These are phyloP conservation scores for Lipomyces yarrowii DNA, from an alignment of 1,139 yeast genomes.

Conservation along the genomic window DNA sequence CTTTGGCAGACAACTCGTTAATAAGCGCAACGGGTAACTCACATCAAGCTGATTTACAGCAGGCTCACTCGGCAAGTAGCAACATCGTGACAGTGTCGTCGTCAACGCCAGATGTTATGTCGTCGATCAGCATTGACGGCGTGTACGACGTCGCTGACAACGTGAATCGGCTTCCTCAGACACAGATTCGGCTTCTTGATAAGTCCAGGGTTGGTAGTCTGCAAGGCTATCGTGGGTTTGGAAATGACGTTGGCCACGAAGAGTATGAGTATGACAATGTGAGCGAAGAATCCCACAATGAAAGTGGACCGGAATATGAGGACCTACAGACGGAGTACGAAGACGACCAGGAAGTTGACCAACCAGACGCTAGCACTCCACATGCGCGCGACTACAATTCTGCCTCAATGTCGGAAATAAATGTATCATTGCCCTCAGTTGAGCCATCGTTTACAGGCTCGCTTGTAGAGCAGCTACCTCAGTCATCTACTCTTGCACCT, in stretches of 20 bases:
- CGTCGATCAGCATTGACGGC: constrained; percentile 14
- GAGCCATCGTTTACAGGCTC: constrained; percentile 26
- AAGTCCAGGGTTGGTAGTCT: neutral
- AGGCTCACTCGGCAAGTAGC: neutral
- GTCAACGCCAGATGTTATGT: neutral
- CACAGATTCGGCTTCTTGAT: neutral
- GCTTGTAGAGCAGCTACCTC: constrained; percentile 6
- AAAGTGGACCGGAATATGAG: constrained; percentile 4
- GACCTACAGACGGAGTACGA: neutral
- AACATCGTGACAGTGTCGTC: neutral
- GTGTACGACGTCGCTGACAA: constrained; percentile 13
- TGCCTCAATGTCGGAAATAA: constrained; percentile 1
- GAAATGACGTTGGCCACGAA: neutral
- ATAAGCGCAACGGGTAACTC: neutral
- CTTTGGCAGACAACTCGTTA: neutral
- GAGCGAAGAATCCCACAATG: constrained; percentile 3
- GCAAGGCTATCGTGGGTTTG: neutral
- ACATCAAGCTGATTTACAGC: neutral
- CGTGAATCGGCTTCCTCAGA: constrained; percentile 4
- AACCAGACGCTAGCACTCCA: neutral
- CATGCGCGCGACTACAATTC: neutral
- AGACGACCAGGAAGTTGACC: neutral
- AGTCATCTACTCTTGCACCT: constrained; percentile 13
- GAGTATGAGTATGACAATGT: constrained; percentile 1
- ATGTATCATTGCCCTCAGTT: constrained; percentile 24